These are phyloP conservation scores for Diaporthe sp. DNA, from an alignment of 2,329 filamentous ascomycete genomes.

Conservation along the genomic window DNA sequence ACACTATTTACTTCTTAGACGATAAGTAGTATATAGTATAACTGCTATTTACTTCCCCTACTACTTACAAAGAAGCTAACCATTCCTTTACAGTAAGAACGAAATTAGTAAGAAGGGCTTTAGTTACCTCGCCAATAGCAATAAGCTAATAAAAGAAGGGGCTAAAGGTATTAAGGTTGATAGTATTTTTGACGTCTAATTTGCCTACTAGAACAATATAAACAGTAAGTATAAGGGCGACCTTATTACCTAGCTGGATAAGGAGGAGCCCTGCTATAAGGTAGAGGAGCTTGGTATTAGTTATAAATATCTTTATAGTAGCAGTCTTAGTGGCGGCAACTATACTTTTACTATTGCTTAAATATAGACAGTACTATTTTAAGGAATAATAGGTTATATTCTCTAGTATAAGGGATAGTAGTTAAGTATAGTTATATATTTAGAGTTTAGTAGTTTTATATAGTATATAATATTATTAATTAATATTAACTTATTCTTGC, in stretches of 20 bases:
- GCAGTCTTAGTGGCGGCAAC: not conserved
- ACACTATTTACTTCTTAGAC: constrained; percentile 33
- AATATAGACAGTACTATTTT: too few species aligned
- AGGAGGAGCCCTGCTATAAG: not conserved
- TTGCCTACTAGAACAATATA: not conserved
- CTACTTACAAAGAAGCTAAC: not conserved
- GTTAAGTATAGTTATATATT: not conserved
- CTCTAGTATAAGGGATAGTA: not conserved
- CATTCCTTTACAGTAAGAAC: not conserved
- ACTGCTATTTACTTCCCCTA: not conserved
- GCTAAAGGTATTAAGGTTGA: constrained; percentile 58
- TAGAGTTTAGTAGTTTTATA: not conserved
- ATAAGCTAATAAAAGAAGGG: constrained; percentile 55
- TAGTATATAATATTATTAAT: not conserved
- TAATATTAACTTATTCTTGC: not conserved
- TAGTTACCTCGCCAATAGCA: constrained; percentile 26
- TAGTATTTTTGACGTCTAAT: constrained; percentile 6
- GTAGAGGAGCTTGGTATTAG: not conserved
- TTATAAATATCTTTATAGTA: not conserved
- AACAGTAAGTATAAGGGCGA: not conserved
- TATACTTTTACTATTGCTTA: not conserved
- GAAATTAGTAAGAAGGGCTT: constrained; percentile 31
- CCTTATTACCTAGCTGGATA: not conserved
- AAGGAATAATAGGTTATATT: too few species aligned
- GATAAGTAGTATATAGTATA: not conserved